Conservation (phyloP, 768 basidiomycete species). For the Termitomyces sp. region DNA sequence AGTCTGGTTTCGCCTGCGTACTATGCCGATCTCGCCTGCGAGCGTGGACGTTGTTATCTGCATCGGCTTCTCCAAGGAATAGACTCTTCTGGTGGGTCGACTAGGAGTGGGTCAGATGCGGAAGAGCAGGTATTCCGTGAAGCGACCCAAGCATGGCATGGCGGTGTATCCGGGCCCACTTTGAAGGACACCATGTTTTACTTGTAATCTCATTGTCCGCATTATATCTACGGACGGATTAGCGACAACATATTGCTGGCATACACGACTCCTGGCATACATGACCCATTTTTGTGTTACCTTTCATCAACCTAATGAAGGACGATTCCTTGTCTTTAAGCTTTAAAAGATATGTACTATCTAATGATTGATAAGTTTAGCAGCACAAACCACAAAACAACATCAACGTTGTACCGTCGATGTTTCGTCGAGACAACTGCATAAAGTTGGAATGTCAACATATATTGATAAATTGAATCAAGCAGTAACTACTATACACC, state of each 20-base stretch:
- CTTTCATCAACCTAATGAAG: not conserved
- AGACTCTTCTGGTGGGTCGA: constrained; percentile 24
- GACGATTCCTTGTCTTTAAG: not conserved
- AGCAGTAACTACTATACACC: not conserved
- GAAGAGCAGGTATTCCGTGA: constrained; percentile 50
- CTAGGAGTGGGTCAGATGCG: constrained; percentile 33
- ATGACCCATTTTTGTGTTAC: not conserved
- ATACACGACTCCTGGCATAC: not conserved
- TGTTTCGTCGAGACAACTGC: not conserved
- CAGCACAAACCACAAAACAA: not conserved
- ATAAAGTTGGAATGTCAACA: not conserved
- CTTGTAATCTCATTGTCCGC: not conserved
- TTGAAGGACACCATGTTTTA: constrained; percentile 3
- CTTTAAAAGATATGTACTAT: not conserved
- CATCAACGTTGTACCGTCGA: not conserved
- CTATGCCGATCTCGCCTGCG: too few species aligned
- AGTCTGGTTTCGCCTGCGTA: too few species aligned
- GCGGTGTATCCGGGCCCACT: not conserved
- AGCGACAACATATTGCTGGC: not conserved
- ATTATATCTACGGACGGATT: not conserved
- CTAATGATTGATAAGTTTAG: not conserved
- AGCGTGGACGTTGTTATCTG: too few species aligned
- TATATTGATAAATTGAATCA: not conserved
- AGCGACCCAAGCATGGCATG: constrained; percentile 29
- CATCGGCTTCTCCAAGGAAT: constrained; percentile 52